Evolutionary conservation across 768 basidiomycete genomes (phyloP).

Genomic region (Auricularia cornea): DNA sequence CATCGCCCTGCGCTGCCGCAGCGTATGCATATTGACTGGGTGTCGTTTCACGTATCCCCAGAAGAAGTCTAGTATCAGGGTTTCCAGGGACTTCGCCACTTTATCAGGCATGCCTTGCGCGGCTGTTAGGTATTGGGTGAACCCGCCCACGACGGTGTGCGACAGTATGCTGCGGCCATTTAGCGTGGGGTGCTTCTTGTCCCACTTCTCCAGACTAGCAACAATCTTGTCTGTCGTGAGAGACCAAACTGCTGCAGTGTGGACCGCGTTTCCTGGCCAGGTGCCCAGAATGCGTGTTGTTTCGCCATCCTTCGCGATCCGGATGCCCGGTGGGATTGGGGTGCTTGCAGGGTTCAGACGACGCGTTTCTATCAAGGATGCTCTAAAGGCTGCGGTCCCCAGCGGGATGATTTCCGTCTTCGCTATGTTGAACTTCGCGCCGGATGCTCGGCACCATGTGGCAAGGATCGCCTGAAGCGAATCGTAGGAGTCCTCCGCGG

Average conservation of each 20-base stretch:
- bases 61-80: neutral
- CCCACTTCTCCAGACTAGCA: neutral
- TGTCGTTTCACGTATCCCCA: neutral
- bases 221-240: slow-evolving; percentile 4
- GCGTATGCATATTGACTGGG: neutral
- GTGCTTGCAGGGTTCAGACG: neutral
- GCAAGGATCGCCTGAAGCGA: slow-evolving; percentile 22
- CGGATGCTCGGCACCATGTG: slow-evolving; percentile 32
- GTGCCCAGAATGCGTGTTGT: slow-evolving; percentile 24
- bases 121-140: neutral
- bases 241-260: neutral
- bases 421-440: slow-evolving; percentile 35
- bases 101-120: neutral
- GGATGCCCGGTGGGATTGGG: neutral
- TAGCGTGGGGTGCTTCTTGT: neutral
- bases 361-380: neutral
- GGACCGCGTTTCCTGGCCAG: slow-evolving; percentile 1
- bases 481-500: slow-evolving; percentile 18
- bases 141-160: neutral
- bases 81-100: neutral
- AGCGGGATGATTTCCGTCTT: neutral
- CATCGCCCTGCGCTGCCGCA: neutral
- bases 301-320: neutral
- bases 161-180: neutral
- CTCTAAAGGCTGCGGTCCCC: no score